Percentiles rank a stretch among this genome's conserved stretches.
Evolutionary conservation across 148 eudicot genomes (phyloP).

Genomic region (Amaranthus cruentus): DNA sequence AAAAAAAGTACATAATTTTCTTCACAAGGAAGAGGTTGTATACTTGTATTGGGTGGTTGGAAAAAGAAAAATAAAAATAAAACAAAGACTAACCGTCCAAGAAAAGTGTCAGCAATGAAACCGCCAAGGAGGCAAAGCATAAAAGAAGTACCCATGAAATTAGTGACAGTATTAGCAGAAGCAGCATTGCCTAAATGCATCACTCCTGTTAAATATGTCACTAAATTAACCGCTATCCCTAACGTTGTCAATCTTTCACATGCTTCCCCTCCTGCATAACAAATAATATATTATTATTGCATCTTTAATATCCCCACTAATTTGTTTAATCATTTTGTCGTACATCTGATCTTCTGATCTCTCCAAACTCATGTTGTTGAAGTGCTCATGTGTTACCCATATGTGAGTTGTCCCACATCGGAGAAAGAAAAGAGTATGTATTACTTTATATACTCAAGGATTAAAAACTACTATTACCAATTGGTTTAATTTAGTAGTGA

Average conservation of each 20-base stretch:
- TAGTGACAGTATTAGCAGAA: slow-evolving; percentile 83
- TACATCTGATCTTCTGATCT: background rate
- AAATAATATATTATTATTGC: too few relatives aligned
- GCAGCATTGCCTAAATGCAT: slow-evolving; percentile 90
- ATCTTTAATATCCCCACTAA: background rate
- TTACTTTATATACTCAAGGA: too few relatives aligned
- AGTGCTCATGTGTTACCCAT: too few relatives aligned
- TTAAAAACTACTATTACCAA: too few relatives aligned
- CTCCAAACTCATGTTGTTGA: background rate
- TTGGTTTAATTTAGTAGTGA: too few relatives aligned
- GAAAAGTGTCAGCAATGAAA: slow-evolving; percentile 81
- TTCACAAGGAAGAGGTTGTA: background rate
- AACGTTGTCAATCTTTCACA: slow-evolving; percentile 80
- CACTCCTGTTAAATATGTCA: slow-evolving; percentile 74
- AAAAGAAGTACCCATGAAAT: slow-evolving; percentile 89
- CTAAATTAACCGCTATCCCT: slow-evolving; percentile 85
- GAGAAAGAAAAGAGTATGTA: too few relatives aligned
- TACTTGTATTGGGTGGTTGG: background rate
- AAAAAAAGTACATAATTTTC: background rate
- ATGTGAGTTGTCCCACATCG: too few relatives aligned
- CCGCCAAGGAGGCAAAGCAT: slow-evolving; percentile 90
- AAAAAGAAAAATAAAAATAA: background rate
- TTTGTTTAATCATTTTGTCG: background rate
- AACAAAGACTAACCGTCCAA: slow-evolving; percentile 52
- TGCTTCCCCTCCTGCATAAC: slow-evolving; percentile 56